phyloP scores from a whole-genome alignment of 768 basidiomycete species.

The Mycena kentingensis region DNA sequence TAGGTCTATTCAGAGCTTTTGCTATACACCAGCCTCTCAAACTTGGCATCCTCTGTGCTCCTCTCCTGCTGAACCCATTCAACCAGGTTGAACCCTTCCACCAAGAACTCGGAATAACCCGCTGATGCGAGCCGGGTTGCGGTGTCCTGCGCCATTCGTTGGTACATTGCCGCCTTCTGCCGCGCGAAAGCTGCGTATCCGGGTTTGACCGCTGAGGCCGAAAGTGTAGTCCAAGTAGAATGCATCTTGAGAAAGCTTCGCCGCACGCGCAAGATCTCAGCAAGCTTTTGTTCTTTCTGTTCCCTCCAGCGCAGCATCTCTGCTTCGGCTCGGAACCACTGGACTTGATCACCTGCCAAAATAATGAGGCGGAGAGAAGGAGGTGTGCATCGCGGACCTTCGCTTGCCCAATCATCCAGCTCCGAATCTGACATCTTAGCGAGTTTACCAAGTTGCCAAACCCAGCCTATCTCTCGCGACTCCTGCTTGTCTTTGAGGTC shows the following conservation, averaged over 20 bases:
- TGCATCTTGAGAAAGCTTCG: constrained; percentile 2
- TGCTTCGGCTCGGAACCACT: constrained; percentile 21
- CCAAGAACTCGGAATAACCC: no score
- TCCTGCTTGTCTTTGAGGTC: no score
- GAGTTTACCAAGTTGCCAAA: constrained; percentile 3
- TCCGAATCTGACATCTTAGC: constrained; percentile 2
- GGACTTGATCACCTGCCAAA: constrained; percentile 12
- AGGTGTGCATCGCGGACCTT: background rate
- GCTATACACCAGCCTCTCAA: no score
- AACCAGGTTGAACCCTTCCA: no score
- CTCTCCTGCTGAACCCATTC: no score
- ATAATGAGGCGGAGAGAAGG: background rate
- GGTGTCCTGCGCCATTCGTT: no score
- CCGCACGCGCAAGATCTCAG: constrained; percentile 9
- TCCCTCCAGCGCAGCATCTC: constrained; percentile 20
- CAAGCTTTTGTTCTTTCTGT: constrained; percentile 12
- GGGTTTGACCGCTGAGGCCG: background rate
- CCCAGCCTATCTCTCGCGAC: no score
- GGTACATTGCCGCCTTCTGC: constrained; percentile 7
- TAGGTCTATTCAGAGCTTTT: no score
- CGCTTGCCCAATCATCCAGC: background rate
- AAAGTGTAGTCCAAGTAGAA: constrained; percentile 3
- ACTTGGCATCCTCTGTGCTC: no score
- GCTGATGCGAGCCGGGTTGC: no score
- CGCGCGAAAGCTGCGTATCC: background rate